Conservation (phyloP, 768 basidiomycete species). For the Tubosaeta sp. region DNA sequence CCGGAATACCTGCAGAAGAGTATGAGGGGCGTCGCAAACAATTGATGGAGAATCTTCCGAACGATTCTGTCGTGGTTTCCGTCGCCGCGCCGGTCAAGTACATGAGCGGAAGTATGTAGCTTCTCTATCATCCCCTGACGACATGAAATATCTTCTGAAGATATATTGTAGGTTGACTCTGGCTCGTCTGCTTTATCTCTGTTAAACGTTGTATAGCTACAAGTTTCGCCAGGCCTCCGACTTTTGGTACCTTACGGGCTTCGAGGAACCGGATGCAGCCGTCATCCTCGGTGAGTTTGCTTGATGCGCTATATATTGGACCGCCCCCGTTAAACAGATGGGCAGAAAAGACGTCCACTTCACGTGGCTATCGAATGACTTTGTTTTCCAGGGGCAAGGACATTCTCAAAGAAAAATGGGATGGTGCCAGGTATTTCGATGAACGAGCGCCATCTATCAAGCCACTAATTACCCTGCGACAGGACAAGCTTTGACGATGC, state of each 20-base stretch:
- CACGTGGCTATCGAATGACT: constrained; percentile 81
- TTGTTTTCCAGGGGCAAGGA: constrained; percentile 79
- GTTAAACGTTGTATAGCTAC: constrained; percentile 54
- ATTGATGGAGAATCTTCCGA: constrained; percentile 73
- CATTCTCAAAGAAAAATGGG: constrained; percentile 81
- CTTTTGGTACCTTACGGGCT: constrained; percentile 96
- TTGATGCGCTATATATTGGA: background rate
- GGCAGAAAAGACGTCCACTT: constrained; percentile 63
- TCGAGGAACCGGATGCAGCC: constrained; percentile 89
- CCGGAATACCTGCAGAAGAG: constrained; percentile 73
- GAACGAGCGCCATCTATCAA: background rate
- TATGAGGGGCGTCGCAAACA: constrained; percentile 67
- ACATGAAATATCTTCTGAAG: constrained; percentile 26
- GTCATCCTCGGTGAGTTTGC: constrained; percentile 65
- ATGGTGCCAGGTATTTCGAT: constrained; percentile 64
- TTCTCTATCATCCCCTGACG: constrained; percentile 5
- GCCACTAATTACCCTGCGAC: background rate
- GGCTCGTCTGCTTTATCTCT: constrained; percentile 2
- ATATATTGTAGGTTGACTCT: constrained; percentile 67
- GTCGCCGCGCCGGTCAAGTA: constrained; percentile 80
- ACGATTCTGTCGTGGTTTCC: constrained; percentile 68
- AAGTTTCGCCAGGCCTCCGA: constrained; percentile 91
- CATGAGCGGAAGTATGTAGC: constrained; percentile 71
- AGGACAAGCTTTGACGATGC: constrained; percentile 68
- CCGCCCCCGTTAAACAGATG: background rate